A percentile compares a stretch with the other conserved stretches of the same genome.
Evolutionary conservation across 2,329 filamentous ascomycete species (phyloP).

Genomic region (Fusarium sp.): DNA sequence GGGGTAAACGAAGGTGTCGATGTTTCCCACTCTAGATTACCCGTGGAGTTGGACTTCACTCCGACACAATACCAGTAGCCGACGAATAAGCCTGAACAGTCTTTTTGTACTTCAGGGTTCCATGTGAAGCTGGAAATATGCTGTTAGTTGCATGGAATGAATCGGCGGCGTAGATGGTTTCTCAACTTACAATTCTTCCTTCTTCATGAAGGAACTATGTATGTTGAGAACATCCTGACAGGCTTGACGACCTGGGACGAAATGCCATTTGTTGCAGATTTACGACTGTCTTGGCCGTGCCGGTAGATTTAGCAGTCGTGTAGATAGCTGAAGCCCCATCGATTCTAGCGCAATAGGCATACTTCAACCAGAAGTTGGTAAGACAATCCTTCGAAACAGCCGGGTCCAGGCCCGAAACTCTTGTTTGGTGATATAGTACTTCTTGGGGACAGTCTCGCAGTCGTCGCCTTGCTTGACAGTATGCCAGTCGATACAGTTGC

Average conservation of each 20-base stretch:
- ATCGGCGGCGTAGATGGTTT: neutral
- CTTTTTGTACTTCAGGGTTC: neutral
- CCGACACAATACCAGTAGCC: constrained; percentile 4
- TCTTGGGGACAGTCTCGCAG: neutral
- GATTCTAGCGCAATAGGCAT: neutral
- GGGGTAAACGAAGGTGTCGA: neutral
- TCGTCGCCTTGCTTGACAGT: neutral
- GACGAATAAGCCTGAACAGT: neutral
- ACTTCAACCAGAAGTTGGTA: neutral
- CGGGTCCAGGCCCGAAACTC: neutral
- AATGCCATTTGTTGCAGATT: constrained; percentile 14
- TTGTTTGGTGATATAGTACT: neutral
- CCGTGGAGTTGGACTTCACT: accelerated
- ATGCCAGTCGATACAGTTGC: constrained; percentile 2
- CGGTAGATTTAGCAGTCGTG: neutral
- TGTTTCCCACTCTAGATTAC: neutral
- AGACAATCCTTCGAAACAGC: neutral
- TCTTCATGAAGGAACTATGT: neutral
- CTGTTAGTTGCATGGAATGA: neutral
- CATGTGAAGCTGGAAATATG: neutral
- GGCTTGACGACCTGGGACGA: accelerated
- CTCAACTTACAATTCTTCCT: neutral
- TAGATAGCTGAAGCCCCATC: neutral
- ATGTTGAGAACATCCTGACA: neutral
- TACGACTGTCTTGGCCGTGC: neutral